Evolutionary conservation across 495 filamentous ascomycete genomes (phyloP).

Genomic region (Neurospora sp.): DNA sequence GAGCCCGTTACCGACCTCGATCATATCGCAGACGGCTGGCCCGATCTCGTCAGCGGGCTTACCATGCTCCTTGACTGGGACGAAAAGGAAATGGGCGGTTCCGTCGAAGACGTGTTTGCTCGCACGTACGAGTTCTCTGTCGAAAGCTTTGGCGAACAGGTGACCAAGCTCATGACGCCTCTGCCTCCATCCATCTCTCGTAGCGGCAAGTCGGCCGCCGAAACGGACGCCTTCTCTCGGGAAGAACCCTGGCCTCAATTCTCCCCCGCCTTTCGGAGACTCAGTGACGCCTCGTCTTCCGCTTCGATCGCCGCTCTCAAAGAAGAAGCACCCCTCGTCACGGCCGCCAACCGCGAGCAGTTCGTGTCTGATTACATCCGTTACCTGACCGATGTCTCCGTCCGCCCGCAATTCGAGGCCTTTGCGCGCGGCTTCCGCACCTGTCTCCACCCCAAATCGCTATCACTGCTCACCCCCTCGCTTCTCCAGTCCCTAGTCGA

Average conservation of each 20-base stretch:
- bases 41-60: slow-evolving; percentile 62
- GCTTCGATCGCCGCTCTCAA: slow-evolving; percentile 19
- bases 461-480: slow-evolving; percentile 59
- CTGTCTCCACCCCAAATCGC: slow-evolving; percentile 56
- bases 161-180: slow-evolving; percentile 39
- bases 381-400: slow-evolving; percentile 70
- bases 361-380: slow-evolving; percentile 84
- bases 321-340: slow-evolving; percentile 53
- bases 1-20: slow-evolving; percentile 53
- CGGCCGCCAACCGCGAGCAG: slow-evolving; percentile 60
- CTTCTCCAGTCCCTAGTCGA: slow-evolving; percentile 71
- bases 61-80: slow-evolving; percentile 62
- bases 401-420: slow-evolving; percentile 66
- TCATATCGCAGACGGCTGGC: slow-evolving; percentile 83
- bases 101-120: slow-evolving; percentile 70
- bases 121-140: slow-evolving; percentile 79
- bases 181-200: background rate
- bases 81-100: slow-evolving; percentile 47
- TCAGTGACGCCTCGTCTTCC: slow-evolving; percentile 3
- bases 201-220: background rate
- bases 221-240: background rate
- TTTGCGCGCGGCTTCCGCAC: slow-evolving; percentile 75
- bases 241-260: slow-evolving; percentile 33
- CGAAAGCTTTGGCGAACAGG: slow-evolving; percentile 49
- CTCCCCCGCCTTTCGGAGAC: slow-evolving; percentile 3